phyloP scores from a whole-genome alignment of 192 early-diverging fungal genomes.

The Gonapodya sp. region DNA sequence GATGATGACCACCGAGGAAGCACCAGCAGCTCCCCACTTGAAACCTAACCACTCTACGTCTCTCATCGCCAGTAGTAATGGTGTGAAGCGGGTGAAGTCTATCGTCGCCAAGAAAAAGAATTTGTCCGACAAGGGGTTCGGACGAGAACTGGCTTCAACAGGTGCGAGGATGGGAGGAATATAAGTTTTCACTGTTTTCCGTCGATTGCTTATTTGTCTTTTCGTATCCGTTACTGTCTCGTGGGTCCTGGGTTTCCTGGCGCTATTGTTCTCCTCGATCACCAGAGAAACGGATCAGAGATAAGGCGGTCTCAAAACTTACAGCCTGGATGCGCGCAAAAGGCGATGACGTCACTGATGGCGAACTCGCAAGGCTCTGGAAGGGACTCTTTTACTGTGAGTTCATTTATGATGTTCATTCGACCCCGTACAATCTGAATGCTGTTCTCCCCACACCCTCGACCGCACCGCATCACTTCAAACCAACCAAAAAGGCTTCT shows the following conservation, averaged over 20 bases:
- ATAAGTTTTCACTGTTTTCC: background rate
- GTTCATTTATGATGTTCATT: too few relatives aligned
- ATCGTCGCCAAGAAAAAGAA: too few relatives aligned
- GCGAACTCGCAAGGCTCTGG: conserved; percentile 76
- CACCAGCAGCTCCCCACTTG: too few relatives aligned
- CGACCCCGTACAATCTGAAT: background rate
- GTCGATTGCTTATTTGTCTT: background rate
- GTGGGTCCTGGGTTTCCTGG: background rate
- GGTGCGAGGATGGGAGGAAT: background rate
- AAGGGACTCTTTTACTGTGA: conserved; percentile 88
- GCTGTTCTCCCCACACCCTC: background rate
- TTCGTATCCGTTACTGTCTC: background rate
- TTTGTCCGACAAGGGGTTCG: background rate
- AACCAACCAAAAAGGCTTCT: conserved; percentile 52
- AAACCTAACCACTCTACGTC: too few relatives aligned
- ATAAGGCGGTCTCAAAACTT: conserved; percentile 57
- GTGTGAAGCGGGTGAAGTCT: too few relatives aligned
- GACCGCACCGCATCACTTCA: background rate
- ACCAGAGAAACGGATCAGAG: conserved; percentile 62
- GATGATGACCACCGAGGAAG: too few relatives aligned
- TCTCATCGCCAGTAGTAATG: too few relatives aligned
- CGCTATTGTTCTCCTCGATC: background rate
- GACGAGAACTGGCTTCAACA: background rate
- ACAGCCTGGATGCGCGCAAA: conserved; percentile 36
- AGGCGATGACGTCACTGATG: conserved; percentile 39